Evolutionary conservation across 176 grass and related monocot genomes (phyloP).

Genomic region (Musa beccarii): DNA sequence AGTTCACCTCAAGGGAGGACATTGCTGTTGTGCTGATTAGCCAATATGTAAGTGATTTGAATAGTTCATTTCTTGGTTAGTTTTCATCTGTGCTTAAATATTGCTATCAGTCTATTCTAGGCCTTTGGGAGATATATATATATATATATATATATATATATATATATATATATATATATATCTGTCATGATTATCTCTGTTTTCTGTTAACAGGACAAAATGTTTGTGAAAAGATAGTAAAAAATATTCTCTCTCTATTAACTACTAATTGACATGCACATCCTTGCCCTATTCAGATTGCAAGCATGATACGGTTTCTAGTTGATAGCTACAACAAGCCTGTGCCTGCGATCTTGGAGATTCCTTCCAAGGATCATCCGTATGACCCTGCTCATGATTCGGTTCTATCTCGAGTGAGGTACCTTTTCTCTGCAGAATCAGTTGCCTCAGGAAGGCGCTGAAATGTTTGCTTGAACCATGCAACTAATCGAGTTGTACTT

Average conservation of each 20-base stretch:
- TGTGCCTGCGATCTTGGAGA: slow-evolving; percentile 76
- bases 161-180: no score
- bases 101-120: no score
- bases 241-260: no score
- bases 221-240: no score
- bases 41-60: slow-evolving; percentile 65
- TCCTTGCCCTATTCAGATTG: slow-evolving; percentile 33
- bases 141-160: no score
- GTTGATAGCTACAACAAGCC: slow-evolving; percentile 86
- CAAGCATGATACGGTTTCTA: slow-evolving; percentile 78
- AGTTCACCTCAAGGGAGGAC: slow-evolving; percentile 65
- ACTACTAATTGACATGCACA: background rate
- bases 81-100: background rate
- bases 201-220: no score
- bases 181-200: no score
- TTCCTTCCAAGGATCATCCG: slow-evolving; percentile 88
- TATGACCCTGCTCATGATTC: slow-evolving; percentile 75
- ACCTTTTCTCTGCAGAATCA: slow-evolving; percentile 74
- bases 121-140: no score
- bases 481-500: background rate
- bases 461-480: background rate
- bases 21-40: slow-evolving; percentile 77
- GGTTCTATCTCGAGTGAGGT: slow-evolving; percentile 63
- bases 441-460: slow-evolving; percentile 66
- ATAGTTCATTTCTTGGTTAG: background rate